phyloP scores from a whole-genome alignment of 768 basidiomycete genomes.

The Rhizopogon vesiculosus region DNA sequence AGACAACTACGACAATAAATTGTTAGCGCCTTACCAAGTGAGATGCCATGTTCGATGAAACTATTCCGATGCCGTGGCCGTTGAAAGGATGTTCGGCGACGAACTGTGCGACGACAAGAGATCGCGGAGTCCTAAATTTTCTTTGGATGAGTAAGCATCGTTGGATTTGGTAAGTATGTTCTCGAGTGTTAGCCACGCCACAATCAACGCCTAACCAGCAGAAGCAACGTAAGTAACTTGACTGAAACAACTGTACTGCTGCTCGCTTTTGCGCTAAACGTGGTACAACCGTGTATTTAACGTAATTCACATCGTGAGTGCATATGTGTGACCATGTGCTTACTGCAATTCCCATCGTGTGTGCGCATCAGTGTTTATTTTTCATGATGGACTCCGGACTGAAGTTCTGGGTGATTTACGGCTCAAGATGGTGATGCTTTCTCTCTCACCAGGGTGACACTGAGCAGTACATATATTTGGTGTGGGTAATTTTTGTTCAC shows the following conservation, averaged over 20 bases:
- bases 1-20: background rate
- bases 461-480: background rate
- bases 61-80: conserved; percentile 3
- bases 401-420: background rate
- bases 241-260: background rate
- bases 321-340: background rate
- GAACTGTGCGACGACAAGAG: conserved; percentile 6
- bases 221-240: too few relatives aligned
- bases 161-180: background rate
- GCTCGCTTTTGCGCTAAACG: background rate
- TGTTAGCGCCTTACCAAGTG: conserved; percentile 56
- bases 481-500: background rate
- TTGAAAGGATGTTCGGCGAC: conserved; percentile 1
- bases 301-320: background rate
- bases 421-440: background rate
- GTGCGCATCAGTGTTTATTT: background rate
- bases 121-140: conserved; percentile 14
- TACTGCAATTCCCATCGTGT: background rate
- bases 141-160: conserved; percentile 1
- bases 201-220: background rate
- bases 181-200: background rate
- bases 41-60: conserved; percentile 47
- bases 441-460: background rate
- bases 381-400: background rate
- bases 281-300: background rate